Conservation (phyloP, 1,284 basidiomycete genomes). For the Trichosporon sp. region DNA sequence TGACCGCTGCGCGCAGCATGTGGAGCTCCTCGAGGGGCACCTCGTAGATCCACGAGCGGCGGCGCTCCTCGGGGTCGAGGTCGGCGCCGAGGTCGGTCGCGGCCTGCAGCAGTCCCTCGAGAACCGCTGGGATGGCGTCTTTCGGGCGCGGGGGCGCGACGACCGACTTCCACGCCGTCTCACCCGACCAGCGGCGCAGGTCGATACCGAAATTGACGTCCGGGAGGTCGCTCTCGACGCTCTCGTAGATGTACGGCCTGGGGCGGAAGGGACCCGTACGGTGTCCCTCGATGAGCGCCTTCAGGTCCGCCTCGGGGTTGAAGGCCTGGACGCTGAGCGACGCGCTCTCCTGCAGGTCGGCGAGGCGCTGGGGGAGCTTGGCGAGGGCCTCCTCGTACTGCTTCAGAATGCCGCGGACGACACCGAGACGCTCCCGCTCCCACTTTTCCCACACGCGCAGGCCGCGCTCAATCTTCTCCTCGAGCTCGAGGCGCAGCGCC, state of each 20-base stretch:
- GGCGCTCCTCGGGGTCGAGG: constrained; percentile 73
- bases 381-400: constrained; percentile 78
- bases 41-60: constrained; percentile 88
- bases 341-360: constrained; percentile 68
- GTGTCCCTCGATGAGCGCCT: constrained; percentile 76
- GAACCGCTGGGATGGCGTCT: constrained; percentile 69
- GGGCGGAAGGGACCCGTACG: constrained; percentile 87
- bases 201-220: constrained; percentile 88
- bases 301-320: constrained; percentile 74
- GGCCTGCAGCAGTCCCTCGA: constrained; percentile 69
- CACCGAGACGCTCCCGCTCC: constrained; percentile 78
- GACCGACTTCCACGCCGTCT: constrained; percentile 61
- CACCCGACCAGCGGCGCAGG: constrained; percentile 76
- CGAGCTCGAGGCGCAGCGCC: constrained; percentile 74
- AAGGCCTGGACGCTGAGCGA: constrained; percentile 74
- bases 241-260: constrained; percentile 78
- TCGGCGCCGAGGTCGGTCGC: constrained; percentile 68
- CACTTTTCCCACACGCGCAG: constrained; percentile 77
- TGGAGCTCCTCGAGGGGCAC: constrained; percentile 80
- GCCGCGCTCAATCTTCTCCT: constrained; percentile 79
- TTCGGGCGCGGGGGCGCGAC: constrained; percentile 59
- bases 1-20: constrained; percentile 77
- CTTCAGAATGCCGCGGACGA: constrained; percentile 79
- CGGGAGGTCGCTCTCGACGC: constrained; percentile 72
- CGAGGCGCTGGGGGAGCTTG: constrained; percentile 68